These are phyloP conservation scores for Claviceps pazoutovae DNA, from an alignment of 2,329 filamentous ascomycete species.

Conservation along the genomic window DNA sequence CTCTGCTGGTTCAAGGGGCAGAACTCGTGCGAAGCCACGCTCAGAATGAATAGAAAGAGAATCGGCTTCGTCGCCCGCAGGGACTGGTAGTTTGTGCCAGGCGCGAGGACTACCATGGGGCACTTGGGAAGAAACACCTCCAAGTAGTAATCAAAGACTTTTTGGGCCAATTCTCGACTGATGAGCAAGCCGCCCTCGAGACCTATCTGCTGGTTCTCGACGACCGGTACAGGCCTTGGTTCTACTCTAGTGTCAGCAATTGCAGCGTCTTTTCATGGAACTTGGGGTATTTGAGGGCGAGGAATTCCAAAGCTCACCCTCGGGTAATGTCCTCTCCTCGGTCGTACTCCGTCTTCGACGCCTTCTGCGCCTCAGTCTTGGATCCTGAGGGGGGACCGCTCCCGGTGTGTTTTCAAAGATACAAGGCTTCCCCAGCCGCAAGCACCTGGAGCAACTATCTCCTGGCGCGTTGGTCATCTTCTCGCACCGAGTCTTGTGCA, in stretches of 20 bases:
- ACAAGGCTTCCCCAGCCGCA: constrained; percentile 3
- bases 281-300: no score
- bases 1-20: not conserved
- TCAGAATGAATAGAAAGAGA: constrained; percentile 2
- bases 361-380: no score
- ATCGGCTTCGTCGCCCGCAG: constrained; percentile 4
- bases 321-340: no score
- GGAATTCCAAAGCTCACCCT: no score
- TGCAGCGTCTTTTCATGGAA: not conserved
- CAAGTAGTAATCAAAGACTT: constrained; percentile 1
- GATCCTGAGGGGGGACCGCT: no score
- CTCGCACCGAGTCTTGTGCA: constrained; percentile 4
- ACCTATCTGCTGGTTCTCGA: constrained; percentile 3
- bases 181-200: constrained; percentile 3
- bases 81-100: not conserved
- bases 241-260: not conserved
- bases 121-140: constrained; percentile 1
- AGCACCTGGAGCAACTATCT: constrained; percentile 1
- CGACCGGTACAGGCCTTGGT: not conserved
- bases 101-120: constrained; percentile 1
- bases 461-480: not conserved
- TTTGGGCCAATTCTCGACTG: constrained; percentile 1
- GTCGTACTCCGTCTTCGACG: no score
- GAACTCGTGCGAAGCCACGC: not conserved
- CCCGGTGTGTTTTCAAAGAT: not conserved